Conservation (phyloP, 1,284 basidiomycete genomes). For the Ganoderma multipileum region DNA sequence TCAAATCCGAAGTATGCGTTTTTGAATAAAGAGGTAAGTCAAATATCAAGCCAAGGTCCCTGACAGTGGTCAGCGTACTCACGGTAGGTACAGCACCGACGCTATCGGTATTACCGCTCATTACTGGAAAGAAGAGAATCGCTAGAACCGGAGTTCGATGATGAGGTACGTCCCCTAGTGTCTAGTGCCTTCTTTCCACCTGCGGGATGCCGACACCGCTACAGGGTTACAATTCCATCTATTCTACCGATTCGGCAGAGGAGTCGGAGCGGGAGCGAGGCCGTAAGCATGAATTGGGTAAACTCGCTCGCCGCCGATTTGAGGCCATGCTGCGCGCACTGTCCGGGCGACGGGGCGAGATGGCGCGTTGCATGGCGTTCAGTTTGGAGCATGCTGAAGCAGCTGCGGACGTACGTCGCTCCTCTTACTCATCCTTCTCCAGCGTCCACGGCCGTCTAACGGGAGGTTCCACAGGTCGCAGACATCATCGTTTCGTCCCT, state of each 20-base stretch:
- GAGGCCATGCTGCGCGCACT: conserved; percentile 90
- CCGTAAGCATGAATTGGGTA: conserved; percentile 78
- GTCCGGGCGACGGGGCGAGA: conserved; percentile 87
- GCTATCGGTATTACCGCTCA: conserved; percentile 83
- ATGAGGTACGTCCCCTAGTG: conserved; percentile 65
- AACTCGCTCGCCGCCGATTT: conserved; percentile 81
- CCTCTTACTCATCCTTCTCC: not conserved
- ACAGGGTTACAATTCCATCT: conserved; percentile 90
- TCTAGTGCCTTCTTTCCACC: not conserved
- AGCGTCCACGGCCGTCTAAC: conserved; percentile 13
- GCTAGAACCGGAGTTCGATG: conserved; percentile 78
- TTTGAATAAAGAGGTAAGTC: conserved; percentile 71
- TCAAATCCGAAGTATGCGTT: conserved; percentile 87
- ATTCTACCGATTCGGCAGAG: conserved; percentile 95
- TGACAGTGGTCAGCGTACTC: not conserved
- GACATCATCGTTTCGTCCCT: conserved; percentile 89
- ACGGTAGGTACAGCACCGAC: conserved; percentile 63
- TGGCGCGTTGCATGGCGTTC: conserved; percentile 95
- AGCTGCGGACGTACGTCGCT: conserved; percentile 78
- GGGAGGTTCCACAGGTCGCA: conserved; percentile 62
- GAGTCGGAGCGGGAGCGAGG: conserved; percentile 87
- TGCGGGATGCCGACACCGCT: conserved; percentile 10
- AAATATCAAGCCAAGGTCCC: not conserved
- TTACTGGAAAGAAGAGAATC: conserved; percentile 71
- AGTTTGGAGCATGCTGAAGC: conserved; percentile 95